Evolutionary conservation across 2,329 filamentous ascomycete genomes (phyloP), one percentile per base, ranked within the genome.

Genomic region (Phymatotrichopsis omnivora): DNA sequence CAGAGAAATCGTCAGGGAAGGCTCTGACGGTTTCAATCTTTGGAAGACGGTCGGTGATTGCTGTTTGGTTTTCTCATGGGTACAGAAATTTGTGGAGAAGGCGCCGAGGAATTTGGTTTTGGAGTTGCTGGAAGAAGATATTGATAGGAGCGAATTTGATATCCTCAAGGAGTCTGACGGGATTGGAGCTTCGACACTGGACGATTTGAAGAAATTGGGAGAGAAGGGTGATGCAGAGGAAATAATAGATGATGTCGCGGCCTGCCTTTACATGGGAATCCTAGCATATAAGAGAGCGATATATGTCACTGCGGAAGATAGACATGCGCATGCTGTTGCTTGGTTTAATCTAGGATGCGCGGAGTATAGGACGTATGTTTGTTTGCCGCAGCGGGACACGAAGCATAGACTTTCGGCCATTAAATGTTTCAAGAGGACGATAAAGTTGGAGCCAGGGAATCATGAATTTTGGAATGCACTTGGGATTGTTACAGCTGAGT

Each of bases 301-400:
- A 11, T 68, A 82, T 56, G 74, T 78, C 29, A 81, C 80, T 12
- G 68, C 77, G 1, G 69, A 78, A 47, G 87, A 98, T 59, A 62
- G 76, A 6, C 84, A 95, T 61, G 87, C 89, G 3, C 87, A 93
- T 64, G 85, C 91, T 1, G 84, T 96, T n/a, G 85, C 87, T 0
- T 91, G 89, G 73, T 98, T 94, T 65, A 98, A 98, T 59, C 69
- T 98, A 14, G 91, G 91, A 31, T 96, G 87, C 84, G 83, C 85
- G 1, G 91, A 98, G 62, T 78, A 91, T 60, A 76, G 81, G 33
- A 83, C 86, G 1, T 84, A 93, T 60, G 67, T 70, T 8, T 84
- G 77, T 58, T 68, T 85, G 16, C 73, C 72, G 27, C 61, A 62
- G 1, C 60, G 64, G 3, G 52, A 57, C 14, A 73, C 76, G 59